phyloP scores from a whole-genome alignment of 1,284 basidiomycete species.

The Vanrija sp. region DNA sequence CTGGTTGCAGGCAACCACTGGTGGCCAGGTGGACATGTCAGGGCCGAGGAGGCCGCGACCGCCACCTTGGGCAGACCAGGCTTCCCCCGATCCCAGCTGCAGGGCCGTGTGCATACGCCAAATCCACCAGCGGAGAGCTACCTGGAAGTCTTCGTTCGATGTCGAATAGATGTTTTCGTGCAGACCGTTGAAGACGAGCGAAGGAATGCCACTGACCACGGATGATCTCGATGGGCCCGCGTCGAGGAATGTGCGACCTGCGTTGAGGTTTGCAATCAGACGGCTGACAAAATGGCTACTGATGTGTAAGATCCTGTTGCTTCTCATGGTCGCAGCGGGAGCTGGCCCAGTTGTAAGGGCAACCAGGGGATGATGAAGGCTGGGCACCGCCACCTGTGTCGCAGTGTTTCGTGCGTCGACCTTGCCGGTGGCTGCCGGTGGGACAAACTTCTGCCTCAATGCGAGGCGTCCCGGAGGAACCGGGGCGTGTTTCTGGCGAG shows the following conservation, averaged over 20 bases:
- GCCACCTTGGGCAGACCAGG: conserved; percentile 20
- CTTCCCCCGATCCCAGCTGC: conserved; percentile 22
- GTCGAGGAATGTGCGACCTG: not conserved
- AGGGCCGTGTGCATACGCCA: conserved; percentile 24
- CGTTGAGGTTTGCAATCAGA: conserved; percentile 15
- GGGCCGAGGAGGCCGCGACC: conserved; percentile 22
- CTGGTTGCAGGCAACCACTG: conserved; percentile 11
- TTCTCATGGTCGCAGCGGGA: too few species aligned
- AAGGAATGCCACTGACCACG: too few species aligned
- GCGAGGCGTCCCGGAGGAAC: too few species aligned
- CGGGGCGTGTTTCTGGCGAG: too few species aligned
- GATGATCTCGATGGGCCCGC: not conserved
- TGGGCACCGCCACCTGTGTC: too few species aligned
- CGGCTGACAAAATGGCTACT: conserved; percentile 4
- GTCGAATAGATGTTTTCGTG: conserved; percentile 12
- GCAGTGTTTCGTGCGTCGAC: too few species aligned
- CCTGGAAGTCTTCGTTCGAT: conserved; percentile 14
- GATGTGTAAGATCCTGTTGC: not conserved
- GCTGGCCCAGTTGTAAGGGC: too few species aligned
- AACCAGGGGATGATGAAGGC: too few species aligned
- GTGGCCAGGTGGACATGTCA: conserved; percentile 27
- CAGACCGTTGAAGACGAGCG: conserved; percentile 22
- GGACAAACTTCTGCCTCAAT: too few species aligned
- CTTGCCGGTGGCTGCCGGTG: too few species aligned
- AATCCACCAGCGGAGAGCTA: conserved; percentile 33